Base-by-base conservation (phyloP, 805 yeast species). In the Candida adriatica region DNA sequence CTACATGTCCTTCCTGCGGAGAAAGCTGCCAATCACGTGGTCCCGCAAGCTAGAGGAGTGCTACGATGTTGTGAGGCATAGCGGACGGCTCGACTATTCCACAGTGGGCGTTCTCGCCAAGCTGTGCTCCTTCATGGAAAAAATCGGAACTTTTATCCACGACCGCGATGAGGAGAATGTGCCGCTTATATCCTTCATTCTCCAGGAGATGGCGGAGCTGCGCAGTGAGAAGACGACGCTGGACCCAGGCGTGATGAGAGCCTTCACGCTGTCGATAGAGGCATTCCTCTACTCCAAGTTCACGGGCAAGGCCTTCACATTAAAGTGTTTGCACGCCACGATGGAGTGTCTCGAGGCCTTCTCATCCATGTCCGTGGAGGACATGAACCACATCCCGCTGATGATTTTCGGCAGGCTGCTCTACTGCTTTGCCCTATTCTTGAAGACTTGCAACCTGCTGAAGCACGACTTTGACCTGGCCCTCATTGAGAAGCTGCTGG, bases 1-100 rank as follows among this genome's bases (percentile, higher is more conserved):
- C 31, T 74, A 75, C 34, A 69, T 83, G 16, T 60, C 82, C 33
- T 76, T 81, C 36, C 58, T 83, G 37, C 62, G 88, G 37, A 67
- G 92, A 42, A 64, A 76, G 24, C 62, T 75, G 8, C 71, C 69
- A 34, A 72, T 74, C 18, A 68, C 68, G 37, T 80, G 87, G 86
- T 66, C 76, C 1, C 39, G 54, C 1, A 78, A 70, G 43, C 68
- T 80, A 28, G 77, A 77, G 35, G 75, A 71, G 33, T 75, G 84
- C 42, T 78, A 79, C 45, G 39, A 47, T 2, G 34, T 53, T n/a
- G 51, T 81, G 32, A 75, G 68, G 29, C 43, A 48, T 8, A 52
- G 55, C 8, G 41, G 58, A 6, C 45, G 51, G 10, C 40, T 41
- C 3, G 48, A 49, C 9, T 64, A 63, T 42, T 53, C 52, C 24